A percentile compares a stretch with the other conserved stretches of the same genome.
Evolutionary conservation across 768 basidiomycete genomes (phyloP).

Genomic region (Coprinellus aureogranulatus): DNA sequence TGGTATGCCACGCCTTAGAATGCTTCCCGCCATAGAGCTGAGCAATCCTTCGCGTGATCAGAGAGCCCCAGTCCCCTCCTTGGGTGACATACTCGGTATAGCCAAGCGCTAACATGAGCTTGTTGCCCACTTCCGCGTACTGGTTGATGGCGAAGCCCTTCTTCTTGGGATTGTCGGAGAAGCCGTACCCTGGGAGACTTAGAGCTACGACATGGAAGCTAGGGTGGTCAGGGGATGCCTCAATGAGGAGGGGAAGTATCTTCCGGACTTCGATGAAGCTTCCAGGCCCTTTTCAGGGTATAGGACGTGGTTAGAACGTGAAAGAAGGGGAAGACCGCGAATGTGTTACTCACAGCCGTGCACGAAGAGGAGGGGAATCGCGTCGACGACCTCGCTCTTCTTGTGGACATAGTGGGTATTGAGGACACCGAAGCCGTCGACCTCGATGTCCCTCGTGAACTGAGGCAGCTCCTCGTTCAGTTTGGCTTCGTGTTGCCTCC

Average conservation of each 20-base stretch:
- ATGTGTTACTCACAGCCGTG: conserved; percentile 48
- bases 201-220: conserved; percentile 62
- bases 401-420: conserved; percentile 60
- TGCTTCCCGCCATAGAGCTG: conserved; percentile 33
- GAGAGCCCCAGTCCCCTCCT: conserved; percentile 25
- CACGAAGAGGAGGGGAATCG: conserved; percentile 59
- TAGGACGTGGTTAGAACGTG: background rate
- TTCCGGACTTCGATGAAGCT: conserved; percentile 57
- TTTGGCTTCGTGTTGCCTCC: conserved; percentile 48
- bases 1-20: conserved; percentile 53
- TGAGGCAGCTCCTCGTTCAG: conserved; percentile 55
- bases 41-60: conserved; percentile 30
- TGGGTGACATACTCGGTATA: conserved; percentile 44
- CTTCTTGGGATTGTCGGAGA: conserved; percentile 55
- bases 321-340: background rate
- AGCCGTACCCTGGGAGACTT: conserved; percentile 61
- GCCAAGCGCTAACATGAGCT: conserved; percentile 48
- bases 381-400: conserved; percentile 40
- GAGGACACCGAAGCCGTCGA: conserved; percentile 43
- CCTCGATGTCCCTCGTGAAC: conserved; percentile 50
- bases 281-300: conserved; percentile 59
- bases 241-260: conserved; percentile 51
- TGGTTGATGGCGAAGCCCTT: conserved; percentile 49
- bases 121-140: conserved; percentile 48
- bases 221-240: conserved; percentile 38